phyloP scores from a whole-genome alignment of 257 asterid genomes.

The Haberlea rhodopensis region DNA sequence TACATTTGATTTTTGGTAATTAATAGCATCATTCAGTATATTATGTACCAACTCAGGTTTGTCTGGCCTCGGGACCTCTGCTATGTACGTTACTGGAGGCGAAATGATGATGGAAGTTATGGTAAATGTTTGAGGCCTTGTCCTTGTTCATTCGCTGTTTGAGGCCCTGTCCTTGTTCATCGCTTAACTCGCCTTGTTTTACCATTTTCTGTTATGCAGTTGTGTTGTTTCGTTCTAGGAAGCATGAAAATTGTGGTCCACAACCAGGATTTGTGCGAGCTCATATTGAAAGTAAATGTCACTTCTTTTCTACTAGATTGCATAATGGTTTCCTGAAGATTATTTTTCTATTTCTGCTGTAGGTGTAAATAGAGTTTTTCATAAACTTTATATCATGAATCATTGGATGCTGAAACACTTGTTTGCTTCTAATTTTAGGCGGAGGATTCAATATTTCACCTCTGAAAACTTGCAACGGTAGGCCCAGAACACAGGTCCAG shows the following conservation, averaged over 20 bases:
- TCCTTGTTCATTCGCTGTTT: slow-evolving; percentile 21
- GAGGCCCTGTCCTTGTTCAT: slow-evolving; percentile 2
- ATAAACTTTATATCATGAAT: slow-evolving; percentile 12
- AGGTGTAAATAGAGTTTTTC: background rate
- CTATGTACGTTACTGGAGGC: slow-evolving; percentile 97
- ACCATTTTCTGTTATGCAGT: slow-evolving; percentile 47
- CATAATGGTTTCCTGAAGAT: slow-evolving; percentile 21
- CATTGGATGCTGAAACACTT: slow-evolving; percentile 23
- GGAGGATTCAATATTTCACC: slow-evolving; percentile 95
- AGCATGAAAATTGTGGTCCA: slow-evolving; percentile 85
- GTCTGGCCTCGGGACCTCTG: slow-evolving; percentile 98
- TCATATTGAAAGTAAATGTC: slow-evolving; percentile 69
- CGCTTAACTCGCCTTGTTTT: slow-evolving; percentile 9
- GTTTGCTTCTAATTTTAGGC: slow-evolving; percentile 44
- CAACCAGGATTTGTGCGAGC: slow-evolving; percentile 95
- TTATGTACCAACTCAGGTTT: slow-evolving; percentile 41
- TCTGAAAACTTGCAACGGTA: slow-evolving; percentile 72
- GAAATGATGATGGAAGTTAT: slow-evolving; percentile 99
- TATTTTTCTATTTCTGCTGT: slow-evolving; percentile 10
- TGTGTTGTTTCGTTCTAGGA: slow-evolving; percentile 89
- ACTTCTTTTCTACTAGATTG: slow-evolving; percentile 27
- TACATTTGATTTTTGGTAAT: background rate
- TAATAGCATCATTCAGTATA: slow-evolving; percentile 6
- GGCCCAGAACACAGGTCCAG: slow-evolving; percentile 92
- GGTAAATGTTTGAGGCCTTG: slow-evolving; percentile 48